Percentiles rank a stretch among this genome's conserved stretches.
phyloP scores from a whole-genome alignment of 176 grass and related monocot species.

The Oryza coarctata region DNA sequence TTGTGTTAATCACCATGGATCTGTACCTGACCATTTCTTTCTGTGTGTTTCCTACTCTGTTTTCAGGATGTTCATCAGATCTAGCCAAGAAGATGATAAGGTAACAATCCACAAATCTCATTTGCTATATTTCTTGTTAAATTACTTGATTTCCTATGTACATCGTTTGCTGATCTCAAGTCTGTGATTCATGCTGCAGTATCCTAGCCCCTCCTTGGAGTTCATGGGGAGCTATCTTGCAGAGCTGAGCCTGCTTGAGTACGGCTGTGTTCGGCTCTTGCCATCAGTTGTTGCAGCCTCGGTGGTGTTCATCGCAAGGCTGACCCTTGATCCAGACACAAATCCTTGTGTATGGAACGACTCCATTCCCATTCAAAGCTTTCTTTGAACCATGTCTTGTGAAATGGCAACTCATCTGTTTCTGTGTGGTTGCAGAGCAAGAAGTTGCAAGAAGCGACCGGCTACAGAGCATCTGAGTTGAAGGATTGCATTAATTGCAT shows the following conservation, averaged over 20 bases:
- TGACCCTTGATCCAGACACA: conserved; percentile 63
- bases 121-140: background rate
- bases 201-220: conserved; percentile 46
- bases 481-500: conserved; percentile 65
- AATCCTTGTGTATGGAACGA: conserved; percentile 70
- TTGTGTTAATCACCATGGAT: background rate
- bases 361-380: background rate
- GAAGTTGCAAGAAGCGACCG: conserved; percentile 52
- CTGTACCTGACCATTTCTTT: conserved; percentile 3
- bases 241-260: conserved; percentile 85
- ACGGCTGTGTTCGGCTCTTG: conserved; percentile 64
- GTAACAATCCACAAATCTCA: conserved; percentile 22
- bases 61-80: conserved; percentile 63
- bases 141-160: conserved; percentile 11
- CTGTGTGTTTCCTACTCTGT: background rate
- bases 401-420: conserved; percentile 15
- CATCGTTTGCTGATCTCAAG: conserved; percentile 11
- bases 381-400: background rate
- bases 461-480: conserved; percentile 67
- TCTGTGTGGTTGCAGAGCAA: conserved; percentile 56
- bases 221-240: conserved; percentile 69
- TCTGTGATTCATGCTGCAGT: conserved; percentile 40
- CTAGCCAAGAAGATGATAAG: conserved; percentile 64
- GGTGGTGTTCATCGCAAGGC: conserved; percentile 64
- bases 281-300: conserved; percentile 83